phyloP scores from a whole-genome alignment of 139 green algal species.

The Picochlorum sp. region DNA sequence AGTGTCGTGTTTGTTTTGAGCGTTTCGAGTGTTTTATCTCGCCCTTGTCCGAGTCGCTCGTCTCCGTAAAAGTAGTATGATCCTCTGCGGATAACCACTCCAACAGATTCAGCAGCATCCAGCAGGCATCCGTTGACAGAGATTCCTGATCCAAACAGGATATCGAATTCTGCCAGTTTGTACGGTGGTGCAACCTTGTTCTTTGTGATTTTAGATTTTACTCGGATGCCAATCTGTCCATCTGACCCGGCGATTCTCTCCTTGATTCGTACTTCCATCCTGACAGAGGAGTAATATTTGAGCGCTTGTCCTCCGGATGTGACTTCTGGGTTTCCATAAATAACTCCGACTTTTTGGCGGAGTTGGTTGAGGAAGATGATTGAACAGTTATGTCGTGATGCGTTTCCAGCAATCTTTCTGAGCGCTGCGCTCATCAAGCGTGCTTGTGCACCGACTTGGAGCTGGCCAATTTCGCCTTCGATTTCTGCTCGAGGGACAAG shows the following conservation, averaged over 20 bases:
- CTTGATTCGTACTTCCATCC: constrained; percentile 64
- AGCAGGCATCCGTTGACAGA: constrained; percentile 55
- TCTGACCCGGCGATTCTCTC: constrained; percentile 43
- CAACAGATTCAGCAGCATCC: constrained; percentile 67
- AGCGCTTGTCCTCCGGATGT: constrained; percentile 90
- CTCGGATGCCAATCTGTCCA: constrained; percentile 51
- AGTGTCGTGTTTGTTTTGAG: constrained; percentile 35
- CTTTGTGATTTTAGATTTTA: constrained; percentile 66
- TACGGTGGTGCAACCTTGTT: constrained; percentile 85
- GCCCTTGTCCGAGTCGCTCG: constrained; percentile 42
- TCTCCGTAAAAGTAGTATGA: constrained; percentile 49
- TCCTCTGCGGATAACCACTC: constrained; percentile 54
- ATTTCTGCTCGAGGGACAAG: constrained; percentile 84
- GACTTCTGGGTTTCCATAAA: constrained; percentile 88
- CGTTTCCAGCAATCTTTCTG: constrained; percentile 79
- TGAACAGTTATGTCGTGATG: constrained; percentile 64
- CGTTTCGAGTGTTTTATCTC: constrained; percentile 48
- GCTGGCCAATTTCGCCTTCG: constrained; percentile 80
- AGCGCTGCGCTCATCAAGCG: constrained; percentile 88
- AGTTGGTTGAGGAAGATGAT: constrained; percentile 95
- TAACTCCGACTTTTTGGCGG: constrained; percentile 81
- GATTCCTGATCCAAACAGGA: constrained; percentile 68
- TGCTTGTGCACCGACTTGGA: constrained; percentile 73
- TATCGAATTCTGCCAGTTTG: constrained; percentile 80
- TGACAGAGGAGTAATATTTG: constrained; percentile 80